phyloP scores from a whole-genome alignment of 305 asterid genomes.

The Solanum hybrid region DNA sequence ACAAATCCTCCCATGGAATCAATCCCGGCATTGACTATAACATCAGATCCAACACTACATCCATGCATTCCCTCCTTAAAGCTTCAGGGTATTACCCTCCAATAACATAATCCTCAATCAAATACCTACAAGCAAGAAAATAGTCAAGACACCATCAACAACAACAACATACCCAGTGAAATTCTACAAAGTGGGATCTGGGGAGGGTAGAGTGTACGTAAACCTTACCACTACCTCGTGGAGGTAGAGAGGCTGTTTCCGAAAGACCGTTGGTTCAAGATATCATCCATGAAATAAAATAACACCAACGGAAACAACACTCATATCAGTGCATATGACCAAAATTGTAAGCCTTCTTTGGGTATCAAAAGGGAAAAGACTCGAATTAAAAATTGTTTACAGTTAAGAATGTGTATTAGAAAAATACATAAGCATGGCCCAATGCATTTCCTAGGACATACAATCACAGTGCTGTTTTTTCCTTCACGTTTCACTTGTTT shows the following conservation, averaged over 20 bases:
- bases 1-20: constrained; percentile 77
- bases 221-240: not conserved
- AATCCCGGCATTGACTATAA: constrained; percentile 42
- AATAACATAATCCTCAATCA: constrained; percentile 1
- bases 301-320: not conserved
- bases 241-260: not conserved
- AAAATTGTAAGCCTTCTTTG: not conserved
- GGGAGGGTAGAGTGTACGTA: not conserved
- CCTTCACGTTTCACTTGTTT: not conserved
- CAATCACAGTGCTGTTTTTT: not conserved
- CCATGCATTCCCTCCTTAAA: constrained; percentile 10
- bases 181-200: not conserved
- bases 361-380: not conserved
- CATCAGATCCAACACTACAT: constrained; percentile 11
- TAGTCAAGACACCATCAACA: not conserved
- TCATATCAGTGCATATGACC: not conserved
- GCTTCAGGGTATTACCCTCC: not conserved
- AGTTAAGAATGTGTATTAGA: not conserved
- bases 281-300: not conserved
- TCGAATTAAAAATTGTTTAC: not conserved
- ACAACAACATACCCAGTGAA: not conserved
- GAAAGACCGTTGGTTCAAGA: not conserved
- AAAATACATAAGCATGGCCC: not conserved
- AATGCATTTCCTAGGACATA: not conserved
- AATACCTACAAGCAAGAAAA: not conserved